Evolutionary conservation across 225 moss, liverwort and hornwort species (phyloP).

Genomic region (Neckera pumila): DNA sequence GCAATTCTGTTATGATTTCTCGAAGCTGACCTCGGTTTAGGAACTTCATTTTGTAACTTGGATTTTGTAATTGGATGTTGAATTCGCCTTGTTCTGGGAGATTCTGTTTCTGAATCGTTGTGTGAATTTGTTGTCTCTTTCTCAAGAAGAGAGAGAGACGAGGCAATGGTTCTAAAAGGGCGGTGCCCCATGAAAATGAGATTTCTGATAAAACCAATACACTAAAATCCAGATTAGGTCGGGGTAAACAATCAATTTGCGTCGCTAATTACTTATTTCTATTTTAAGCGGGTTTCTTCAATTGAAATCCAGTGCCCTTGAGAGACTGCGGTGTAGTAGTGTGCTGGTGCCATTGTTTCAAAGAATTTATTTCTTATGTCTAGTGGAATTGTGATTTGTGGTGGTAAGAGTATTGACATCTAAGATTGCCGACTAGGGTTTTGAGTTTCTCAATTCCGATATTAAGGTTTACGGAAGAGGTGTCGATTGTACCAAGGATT

Average conservation of each 20-base stretch:
- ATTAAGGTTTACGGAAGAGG: background rate
- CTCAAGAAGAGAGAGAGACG: background rate
- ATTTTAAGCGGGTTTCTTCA: background rate
- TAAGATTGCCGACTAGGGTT: background rate
- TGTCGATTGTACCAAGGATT: background rate
- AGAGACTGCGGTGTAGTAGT: background rate
- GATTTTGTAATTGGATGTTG: background rate
- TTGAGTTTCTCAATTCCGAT: background rate
- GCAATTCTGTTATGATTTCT: background rate
- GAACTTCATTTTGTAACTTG: background rate
- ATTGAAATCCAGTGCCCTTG: background rate
- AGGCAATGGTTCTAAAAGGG: background rate
- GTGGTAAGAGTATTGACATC: background rate
- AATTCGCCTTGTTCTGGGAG: background rate
- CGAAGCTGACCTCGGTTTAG: background rate
- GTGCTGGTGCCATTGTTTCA: background rate
- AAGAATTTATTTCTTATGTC: background rate
- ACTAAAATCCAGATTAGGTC: background rate
- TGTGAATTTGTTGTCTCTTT: background rate
- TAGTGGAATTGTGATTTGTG: background rate
- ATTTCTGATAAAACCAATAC: background rate
- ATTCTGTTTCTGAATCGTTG: background rate
- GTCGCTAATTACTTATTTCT: background rate
- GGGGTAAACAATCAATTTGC: background rate
- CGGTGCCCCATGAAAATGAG: background rate